Percentiles rank a stretch among this genome's conserved stretches.
Conservation (phyloP, 768 basidiomycete species). For the Naganishia vaughanmartiniae region DNA sequence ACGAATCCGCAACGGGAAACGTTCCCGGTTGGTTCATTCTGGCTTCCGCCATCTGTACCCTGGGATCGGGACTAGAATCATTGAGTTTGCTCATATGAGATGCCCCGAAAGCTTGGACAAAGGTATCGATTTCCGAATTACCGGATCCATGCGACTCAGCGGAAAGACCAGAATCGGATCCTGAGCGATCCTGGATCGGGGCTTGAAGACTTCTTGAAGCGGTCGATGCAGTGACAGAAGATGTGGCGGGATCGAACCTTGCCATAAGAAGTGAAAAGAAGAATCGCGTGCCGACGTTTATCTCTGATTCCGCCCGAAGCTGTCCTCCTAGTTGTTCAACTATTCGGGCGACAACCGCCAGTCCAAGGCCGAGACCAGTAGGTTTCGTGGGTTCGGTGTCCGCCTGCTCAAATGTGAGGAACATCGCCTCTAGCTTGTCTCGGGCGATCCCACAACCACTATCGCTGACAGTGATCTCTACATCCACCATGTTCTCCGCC, state of each 20-base stretch:
- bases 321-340: slow-evolving; percentile 76
- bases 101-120: slow-evolving; percentile 51
- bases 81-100: slow-evolving; percentile 40
- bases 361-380: slow-evolving; percentile 62
- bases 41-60: slow-evolving; percentile 41
- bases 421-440: slow-evolving; percentile 69
- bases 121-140: slow-evolving; percentile 51
- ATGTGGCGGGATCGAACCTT: background rate
- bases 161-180: slow-evolving; percentile 29
- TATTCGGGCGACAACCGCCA: slow-evolving; percentile 76
- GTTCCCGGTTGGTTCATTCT: slow-evolving; percentile 43
- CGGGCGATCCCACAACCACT: slow-evolving; percentile 70
- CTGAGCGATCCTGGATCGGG: background rate
- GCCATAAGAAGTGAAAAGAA: slow-evolving; percentile 59
- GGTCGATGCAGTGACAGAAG: slow-evolving; percentile 17
- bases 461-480: slow-evolving; percentile 70
- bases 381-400: slow-evolving; percentile 58
- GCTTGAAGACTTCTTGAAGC: slow-evolving; percentile 18
- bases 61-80: slow-evolving; percentile 33
- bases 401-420: slow-evolving; percentile 75
- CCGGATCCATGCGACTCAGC: slow-evolving; percentile 30
- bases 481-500: slow-evolving; percentile 36
- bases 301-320: slow-evolving; percentile 70
- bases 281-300: slow-evolving; percentile 68
- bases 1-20: slow-evolving; percentile 47